Evolutionary conservation across 2,329 filamentous ascomycete genomes (phyloP).

Genomic region (Hymenoscyphus infarciens): DNA sequence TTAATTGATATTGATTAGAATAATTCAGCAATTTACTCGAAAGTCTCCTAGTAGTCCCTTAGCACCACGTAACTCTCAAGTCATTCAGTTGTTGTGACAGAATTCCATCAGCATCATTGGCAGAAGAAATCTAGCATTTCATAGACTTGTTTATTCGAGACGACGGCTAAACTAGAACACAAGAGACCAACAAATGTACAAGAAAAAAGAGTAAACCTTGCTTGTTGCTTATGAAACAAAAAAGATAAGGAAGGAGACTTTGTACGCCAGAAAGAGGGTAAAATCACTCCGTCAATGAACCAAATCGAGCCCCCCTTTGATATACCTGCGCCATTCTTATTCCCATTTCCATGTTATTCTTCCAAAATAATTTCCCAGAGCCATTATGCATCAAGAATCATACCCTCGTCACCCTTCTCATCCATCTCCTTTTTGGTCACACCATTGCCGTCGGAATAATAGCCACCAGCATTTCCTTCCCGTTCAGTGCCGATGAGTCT

Average conservation of each 20-base stretch:
- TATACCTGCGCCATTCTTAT: conserved; percentile 4
- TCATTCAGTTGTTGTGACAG: too few relatives aligned
- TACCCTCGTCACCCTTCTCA: conserved; percentile 28
- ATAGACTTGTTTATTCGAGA: too few relatives aligned
- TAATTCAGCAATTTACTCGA: too few relatives aligned
- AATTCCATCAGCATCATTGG: too few relatives aligned
- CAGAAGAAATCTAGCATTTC: too few relatives aligned
- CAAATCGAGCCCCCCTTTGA: background rate
- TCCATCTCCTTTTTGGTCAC: conserved; percentile 28
- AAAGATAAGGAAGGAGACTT: background rate
- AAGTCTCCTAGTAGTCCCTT: too few relatives aligned
- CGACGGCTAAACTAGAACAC: too few relatives aligned
- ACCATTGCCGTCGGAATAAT: conserved; percentile 35
- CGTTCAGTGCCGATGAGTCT: conserved; percentile 47
- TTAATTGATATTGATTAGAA: too few relatives aligned
- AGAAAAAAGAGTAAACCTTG: background rate
- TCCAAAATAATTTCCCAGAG: conserved; percentile 13
- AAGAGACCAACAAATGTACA: too few relatives aligned
- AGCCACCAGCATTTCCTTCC: conserved; percentile 32
- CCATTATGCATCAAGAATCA: conserved; percentile 16
- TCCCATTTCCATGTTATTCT: background rate
- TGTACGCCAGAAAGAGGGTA: background rate
- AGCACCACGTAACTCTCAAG: too few relatives aligned
- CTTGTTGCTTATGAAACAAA: background rate
- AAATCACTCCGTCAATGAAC: background rate